Base-by-base conservation (phyloP, 179 eudicot genomes). In the Spergularia azorica region DNA sequence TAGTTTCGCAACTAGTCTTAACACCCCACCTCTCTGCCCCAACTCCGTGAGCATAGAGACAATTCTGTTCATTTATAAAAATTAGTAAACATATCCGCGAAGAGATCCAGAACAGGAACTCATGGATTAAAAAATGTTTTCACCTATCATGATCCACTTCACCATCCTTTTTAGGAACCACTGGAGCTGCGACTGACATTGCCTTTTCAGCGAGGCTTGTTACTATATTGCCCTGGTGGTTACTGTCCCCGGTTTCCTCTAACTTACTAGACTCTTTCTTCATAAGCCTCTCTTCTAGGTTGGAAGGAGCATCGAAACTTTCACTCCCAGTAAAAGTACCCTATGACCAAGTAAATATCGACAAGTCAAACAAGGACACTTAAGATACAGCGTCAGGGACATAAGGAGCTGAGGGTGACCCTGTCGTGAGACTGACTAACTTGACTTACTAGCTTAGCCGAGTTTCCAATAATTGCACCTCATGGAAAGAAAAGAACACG, bases 141-240 rank as follows among this genome's bases (percentile, higher is more conserved):
- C 43, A 96, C 99, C 94, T 96, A 56, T 90, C 97, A 46, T 96
- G 98, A 83, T 96, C 99, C 74, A 94, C 89, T 83, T 76, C 89
- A 8, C 99, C 99, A 84, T 79, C 92, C 81, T 87, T 96, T 8
- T 84, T 88, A 55, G 99, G 99, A 72, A 96, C 93, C 77, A 96
- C 93, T 11, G 99, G 99, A 86, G 89, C 88, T 79, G 99, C 99
- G 71, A 96, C 97, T 67, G 94, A 88, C 97, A 94, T 89, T 78
- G 99, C 98, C 85, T 94, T 96, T 82, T 92, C 98, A 65, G 99
- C 96, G 64, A 96, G 84, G 86, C 92, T 94, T 67, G 98, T 79
- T 54, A 94, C 93, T 59, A 90, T 67, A 75, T 81, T 86, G 52
- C 82, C 87, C 75, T 86, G 84, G 63, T 68, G 72, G 66, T 82